These are phyloP conservation scores for Zhuliangozyma parablackwelliae DNA, from an alignment of 1,139 yeast species.

Conservation along the genomic window DNA sequence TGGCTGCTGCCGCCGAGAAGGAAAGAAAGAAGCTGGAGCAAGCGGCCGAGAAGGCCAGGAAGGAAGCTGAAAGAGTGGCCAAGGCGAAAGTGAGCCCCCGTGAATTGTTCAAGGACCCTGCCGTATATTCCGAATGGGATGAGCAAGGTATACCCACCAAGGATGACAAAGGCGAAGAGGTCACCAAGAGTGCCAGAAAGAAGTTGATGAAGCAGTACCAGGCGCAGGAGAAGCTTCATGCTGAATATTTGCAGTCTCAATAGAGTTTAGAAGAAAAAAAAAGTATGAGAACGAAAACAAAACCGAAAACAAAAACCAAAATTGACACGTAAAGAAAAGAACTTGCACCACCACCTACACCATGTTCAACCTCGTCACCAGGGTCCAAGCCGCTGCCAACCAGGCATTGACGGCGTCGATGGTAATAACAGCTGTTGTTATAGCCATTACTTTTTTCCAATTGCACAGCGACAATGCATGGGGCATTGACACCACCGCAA, in stretches of 20 bases:
- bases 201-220: constrained; percentile 74
- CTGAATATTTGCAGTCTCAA: constrained; percentile 45
- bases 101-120: constrained; percentile 63
- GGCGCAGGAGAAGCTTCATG: constrained; percentile 76
- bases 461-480: constrained; percentile 43
- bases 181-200: constrained; percentile 83
- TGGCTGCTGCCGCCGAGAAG: constrained; percentile 38
- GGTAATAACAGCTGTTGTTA: constrained; percentile 41
- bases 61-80: constrained; percentile 61
- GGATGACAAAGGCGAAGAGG: constrained; percentile 74
- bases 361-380: constrained; percentile 38
- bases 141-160: constrained; percentile 78
- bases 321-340: no score
- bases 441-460: constrained; percentile 47
- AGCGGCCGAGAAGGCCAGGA: constrained; percentile 44
- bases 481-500: constrained; percentile 36
- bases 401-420: constrained; percentile 52
- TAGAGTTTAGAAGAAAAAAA: neutral
- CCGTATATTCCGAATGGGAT: constrained; percentile 72
- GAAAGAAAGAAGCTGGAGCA: constrained; percentile 38
- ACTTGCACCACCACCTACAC: neutral
- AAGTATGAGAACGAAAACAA: neutral
- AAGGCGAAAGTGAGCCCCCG: constrained; percentile 68
- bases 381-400: constrained; percentile 54
- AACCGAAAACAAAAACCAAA: no score